phyloP scores from a whole-genome alignment of 345 rosid genomes.

The Linum lewisii region DNA sequence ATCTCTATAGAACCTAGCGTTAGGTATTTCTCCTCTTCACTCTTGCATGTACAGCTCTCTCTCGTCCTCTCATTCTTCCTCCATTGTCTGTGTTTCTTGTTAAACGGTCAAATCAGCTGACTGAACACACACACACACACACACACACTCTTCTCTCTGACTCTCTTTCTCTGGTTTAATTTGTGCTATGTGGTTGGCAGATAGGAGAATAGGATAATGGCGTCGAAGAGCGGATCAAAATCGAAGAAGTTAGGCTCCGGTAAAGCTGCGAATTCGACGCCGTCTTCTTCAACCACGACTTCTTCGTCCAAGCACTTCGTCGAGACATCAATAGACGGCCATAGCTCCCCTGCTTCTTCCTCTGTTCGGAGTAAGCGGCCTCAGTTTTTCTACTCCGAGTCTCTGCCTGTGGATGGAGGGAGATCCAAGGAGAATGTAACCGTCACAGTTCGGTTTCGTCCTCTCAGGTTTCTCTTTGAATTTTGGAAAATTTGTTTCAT shows the following conservation, averaged over 20 bases:
- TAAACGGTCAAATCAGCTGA: not conserved
- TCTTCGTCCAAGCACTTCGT: conserved; percentile 70
- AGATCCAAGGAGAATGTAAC: conserved; percentile 86
- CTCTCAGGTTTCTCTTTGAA: conserved; percentile 51
- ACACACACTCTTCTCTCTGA: too few species aligned
- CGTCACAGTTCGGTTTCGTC: conserved; percentile 94
- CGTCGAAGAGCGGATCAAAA: conserved; percentile 56
- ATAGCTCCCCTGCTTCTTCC: conserved; percentile 93
- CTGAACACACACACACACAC: not conserved
- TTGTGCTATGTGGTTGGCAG: conserved; percentile 16
- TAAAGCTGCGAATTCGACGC: conserved; percentile 55
- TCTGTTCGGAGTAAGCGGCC: conserved; percentile 78
- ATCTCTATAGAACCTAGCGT: too few species aligned
- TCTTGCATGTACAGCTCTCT: conserved; percentile 17
- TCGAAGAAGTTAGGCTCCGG: conserved; percentile 39
- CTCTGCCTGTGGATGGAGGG: conserved; percentile 26
- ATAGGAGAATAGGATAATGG: conserved; percentile 42
- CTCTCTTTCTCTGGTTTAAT: not conserved
- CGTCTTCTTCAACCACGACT: conserved; percentile 68
- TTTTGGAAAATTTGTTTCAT: not conserved
- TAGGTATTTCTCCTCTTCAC: conserved; percentile 18
- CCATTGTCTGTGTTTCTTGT: conserved; percentile 9
- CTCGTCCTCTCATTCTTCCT: not conserved
- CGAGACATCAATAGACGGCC: conserved; percentile 81
- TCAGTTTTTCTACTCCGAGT: conserved; percentile 51